Evolutionary conservation across 2,329 filamentous ascomycete genomes (phyloP), one percentile per base, ranked within the genome.

Genomic region (Herpotrichia juniperi): DNA sequence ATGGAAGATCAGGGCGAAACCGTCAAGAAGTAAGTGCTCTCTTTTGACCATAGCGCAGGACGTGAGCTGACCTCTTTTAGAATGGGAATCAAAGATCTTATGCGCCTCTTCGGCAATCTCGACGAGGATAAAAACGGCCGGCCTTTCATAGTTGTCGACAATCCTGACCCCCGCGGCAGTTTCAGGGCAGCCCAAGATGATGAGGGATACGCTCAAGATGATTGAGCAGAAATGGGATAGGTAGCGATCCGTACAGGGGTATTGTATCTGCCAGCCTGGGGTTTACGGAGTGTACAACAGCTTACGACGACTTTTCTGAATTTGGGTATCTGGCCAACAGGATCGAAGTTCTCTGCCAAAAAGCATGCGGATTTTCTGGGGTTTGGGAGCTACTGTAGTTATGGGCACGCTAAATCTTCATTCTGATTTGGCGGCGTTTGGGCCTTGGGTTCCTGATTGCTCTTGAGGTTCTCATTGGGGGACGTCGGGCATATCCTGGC

Each of bases 91-190:
- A 56, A 65, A 2, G 76, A 81, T 16, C 57, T 83, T 7, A 69
- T 81, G 58, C 65, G 70, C 2, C 65, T 83, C 1, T 82, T 83
- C 47, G 79, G 79, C 0, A 68, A 72, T 10, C 53, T 79, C 11
- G 50, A 59, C 0, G 69, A 76, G 5, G 74, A 76, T 46, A 65
- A 65, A 0, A 62, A 73, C 7, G 78, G 77, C 2, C 63, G 57
- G 10, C 69, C 73, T 0, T 79, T 76, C 58, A 76, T 79, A 48
- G 60, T 78, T 45, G 68, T 74, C 1, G 70, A 77, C 16, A 66
- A 71, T 14, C 59, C 65, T 1, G 63, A 66, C 21, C 48, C 59
- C 25, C 46, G 53, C 3, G 66, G 64, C n/a, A 64, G 68, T n/a
- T 70, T 70, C 52, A 24, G 56, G 19, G 68, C 68, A 8, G 67